phyloP scores from a whole-genome alignment of 2,329 filamentous ascomycete genomes.

The Hypoxylon sp. region DNA sequence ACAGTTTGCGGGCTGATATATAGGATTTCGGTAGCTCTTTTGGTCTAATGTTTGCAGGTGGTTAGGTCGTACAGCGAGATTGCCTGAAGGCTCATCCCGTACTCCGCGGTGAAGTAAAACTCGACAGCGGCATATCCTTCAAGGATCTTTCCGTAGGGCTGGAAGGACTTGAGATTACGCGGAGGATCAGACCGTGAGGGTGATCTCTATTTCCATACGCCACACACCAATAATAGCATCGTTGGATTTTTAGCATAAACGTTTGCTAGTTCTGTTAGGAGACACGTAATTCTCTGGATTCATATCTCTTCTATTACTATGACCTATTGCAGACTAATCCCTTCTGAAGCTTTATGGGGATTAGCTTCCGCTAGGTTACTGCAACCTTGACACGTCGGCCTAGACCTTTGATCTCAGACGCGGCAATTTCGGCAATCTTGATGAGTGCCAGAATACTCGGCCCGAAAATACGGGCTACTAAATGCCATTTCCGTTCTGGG shows the following conservation, averaged over 20 bases:
- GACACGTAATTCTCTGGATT: background rate
- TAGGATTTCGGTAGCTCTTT: background rate
- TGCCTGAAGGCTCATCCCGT: background rate
- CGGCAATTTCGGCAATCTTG: background rate
- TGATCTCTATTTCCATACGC: conserved; percentile 15
- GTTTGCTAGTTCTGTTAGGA: background rate
- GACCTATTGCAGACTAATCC: background rate
- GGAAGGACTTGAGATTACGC: background rate
- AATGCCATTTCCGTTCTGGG: too few species aligned
- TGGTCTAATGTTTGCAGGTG: background rate
- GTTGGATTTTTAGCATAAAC: conserved; percentile 9
- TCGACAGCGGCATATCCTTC: background rate
- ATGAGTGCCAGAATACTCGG: too few species aligned
- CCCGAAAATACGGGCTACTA: too few species aligned
- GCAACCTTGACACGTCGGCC: conserved; percentile 4
- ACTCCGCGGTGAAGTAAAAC: background rate
- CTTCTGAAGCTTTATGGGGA: conserved; percentile 1
- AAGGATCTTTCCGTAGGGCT: conserved; percentile 1
- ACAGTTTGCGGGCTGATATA: background rate
- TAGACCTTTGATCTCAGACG: background rate
- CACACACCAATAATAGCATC: too few species aligned
- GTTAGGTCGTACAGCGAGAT: background rate
- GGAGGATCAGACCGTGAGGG: background rate
- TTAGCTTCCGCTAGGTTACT: background rate
- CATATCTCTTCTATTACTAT: background rate